Conservation (phyloP, 108 stramenopile species). For the Seminavis robusta region DNA sequence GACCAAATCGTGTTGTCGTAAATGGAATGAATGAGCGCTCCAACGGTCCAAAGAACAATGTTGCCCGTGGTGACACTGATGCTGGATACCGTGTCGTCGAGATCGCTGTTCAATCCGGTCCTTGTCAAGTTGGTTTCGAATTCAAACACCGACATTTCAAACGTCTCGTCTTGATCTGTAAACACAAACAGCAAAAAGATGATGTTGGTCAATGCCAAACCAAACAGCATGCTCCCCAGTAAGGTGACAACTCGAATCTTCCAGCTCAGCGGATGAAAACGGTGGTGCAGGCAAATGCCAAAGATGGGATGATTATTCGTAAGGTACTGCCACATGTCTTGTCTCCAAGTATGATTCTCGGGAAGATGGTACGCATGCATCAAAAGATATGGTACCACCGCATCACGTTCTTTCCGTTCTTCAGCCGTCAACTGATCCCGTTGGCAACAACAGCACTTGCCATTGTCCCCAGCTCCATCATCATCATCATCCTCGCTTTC, state of each 20-base stretch:
- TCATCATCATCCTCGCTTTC: too few relatives aligned
- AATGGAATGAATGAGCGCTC: constrained; percentile 51
- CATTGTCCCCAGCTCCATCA: too few relatives aligned
- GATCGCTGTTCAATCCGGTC: not conserved
- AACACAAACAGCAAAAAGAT: constrained; percentile 43
- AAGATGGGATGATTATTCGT: constrained; percentile 65
- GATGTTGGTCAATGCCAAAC: constrained; percentile 55
- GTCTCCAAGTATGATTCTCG: constrained; percentile 44
- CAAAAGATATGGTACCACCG: too few relatives aligned
- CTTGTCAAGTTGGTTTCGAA: not conserved
- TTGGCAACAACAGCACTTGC: too few relatives aligned
- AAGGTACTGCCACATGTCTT: constrained; percentile 71
- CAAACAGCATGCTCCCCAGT: constrained; percentile 47
- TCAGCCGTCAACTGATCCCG: too few relatives aligned
- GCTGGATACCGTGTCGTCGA: not conserved
- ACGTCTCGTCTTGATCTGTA: constrained; percentile 5
- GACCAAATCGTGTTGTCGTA: constrained; percentile 78
- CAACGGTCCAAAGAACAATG: constrained; percentile 71
- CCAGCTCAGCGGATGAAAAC: constrained; percentile 40
- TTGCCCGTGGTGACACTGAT: constrained; percentile 49
- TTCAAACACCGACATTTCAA: not conserved
- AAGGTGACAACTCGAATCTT: constrained; percentile 42
- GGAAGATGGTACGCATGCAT: constrained; percentile 76
- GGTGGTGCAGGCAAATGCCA: constrained; percentile 51
- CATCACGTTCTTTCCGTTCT: too few relatives aligned